Conservation (phyloP, 345 rosid species). For the Hibiscus trionum region DNA sequence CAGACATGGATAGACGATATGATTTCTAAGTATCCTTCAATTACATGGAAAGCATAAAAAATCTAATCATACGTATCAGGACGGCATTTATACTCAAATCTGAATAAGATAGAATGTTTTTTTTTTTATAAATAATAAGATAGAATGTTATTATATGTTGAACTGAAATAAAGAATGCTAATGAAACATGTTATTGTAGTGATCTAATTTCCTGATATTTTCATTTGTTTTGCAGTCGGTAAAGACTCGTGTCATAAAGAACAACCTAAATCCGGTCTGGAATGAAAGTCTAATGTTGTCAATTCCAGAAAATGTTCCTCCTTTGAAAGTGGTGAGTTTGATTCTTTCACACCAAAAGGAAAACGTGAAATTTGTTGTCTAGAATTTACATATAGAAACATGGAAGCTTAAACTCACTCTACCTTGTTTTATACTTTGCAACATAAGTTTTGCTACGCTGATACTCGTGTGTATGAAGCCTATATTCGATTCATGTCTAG, state of each 20-base stretch:
- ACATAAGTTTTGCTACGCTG: not conserved
- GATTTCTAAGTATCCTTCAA: not conserved
- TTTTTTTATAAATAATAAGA: too few relatives aligned
- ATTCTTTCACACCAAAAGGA: not conserved
- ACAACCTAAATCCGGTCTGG: slow-evolving; percentile 95
- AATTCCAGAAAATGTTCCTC: slow-evolving; percentile 84
- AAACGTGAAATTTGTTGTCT: not conserved
- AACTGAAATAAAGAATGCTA: too few relatives aligned
- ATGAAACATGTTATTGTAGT: not conserved
- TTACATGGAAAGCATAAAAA: too few relatives aligned
- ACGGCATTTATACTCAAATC: too few relatives aligned
- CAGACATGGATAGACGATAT: not conserved
- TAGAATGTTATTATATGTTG: too few relatives aligned
- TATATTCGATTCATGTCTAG: too few relatives aligned
- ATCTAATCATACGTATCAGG: too few relatives aligned
- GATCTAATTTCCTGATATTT: not conserved
- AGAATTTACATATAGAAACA: not conserved
- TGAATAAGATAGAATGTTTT: too few relatives aligned
- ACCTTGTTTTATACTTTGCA: not conserved
- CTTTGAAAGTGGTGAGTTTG: slow-evolving; percentile 72
- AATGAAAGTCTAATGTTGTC: slow-evolving; percentile 92
- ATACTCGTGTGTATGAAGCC: not conserved
- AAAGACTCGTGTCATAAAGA: slow-evolving; percentile 85
- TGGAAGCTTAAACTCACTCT: not conserved
- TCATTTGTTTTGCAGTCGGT: slow-evolving; percentile 48